Base-by-base conservation (phyloP, 2,329 filamentous ascomycete species). In the Periglandula ipomoeae region DNA sequence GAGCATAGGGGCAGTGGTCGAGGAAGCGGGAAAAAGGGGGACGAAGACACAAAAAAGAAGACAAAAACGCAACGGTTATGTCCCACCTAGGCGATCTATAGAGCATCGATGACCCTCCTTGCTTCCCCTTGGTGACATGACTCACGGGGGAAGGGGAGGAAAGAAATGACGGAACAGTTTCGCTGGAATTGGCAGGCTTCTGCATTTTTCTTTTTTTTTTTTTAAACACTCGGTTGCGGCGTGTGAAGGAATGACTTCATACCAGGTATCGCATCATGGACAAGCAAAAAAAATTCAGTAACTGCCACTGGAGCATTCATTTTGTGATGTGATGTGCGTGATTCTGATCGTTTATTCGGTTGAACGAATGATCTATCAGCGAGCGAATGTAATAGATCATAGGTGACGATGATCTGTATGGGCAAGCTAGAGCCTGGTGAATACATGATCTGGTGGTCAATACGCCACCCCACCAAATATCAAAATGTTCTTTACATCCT, bases 241-340 rank as follows among this genome's bases (percentile, higher is more conserved):
- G 71, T 72, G 71, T 71, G 73, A 73, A 69, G 23, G 69, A 69
- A 71, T 69, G 66, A 71, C 30, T 68, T 71, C 65, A 73, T 71
- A 73, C 68, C 71, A 67, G 70, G 67, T 66, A 70, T 71, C 66
- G 70, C 69, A 72, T 72, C 68, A 70, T 70, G 67, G 63, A 68
- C 64, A 69, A 68, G 56, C 57, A 37, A 55, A 56, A 51, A 54
- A 50, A 41, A 34, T 22, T 49, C 10, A 48, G 38, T 26, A 46
- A 43, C 35, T 34, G 6, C 15, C 22, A 24, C 15, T 19, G 32
- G 42, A n/a, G 17, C 24, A 32, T 38, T 22, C 8, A 17, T 20
- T 34, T 23, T 27, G 43, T 45, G 42, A 45, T 19, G 44, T 26
- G 46, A 30, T 20, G 24, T 32, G n/a, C 40, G 19, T 2, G 22